A percentile compares a stretch with the other conserved stretches of the same genome.
phyloP scores from a whole-genome alignment of 2,329 filamentous ascomycete genomes.

The Sclerotinia nivalis region DNA sequence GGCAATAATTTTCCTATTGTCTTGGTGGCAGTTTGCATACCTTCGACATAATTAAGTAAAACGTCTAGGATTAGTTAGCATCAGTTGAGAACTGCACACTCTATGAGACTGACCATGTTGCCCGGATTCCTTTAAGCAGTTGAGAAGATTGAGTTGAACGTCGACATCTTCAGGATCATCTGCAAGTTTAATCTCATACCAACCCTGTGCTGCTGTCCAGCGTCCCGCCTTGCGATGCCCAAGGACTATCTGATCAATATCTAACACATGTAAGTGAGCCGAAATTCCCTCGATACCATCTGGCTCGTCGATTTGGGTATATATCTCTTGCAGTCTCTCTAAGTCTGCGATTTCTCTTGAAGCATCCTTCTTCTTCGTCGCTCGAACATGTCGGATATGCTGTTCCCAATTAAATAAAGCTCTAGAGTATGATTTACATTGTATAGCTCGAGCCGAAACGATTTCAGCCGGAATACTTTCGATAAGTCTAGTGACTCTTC shows the following conservation, averaged over 20 bases:
- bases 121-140: slow-evolving; percentile 90
- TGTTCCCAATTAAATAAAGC: slow-evolving; percentile 95
- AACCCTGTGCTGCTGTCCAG: slow-evolving; percentile 93
- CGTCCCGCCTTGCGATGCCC: slow-evolving; percentile 90
- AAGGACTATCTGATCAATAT: slow-evolving; percentile 89
- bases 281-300: slow-evolving; percentile 96
- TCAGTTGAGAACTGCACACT: neutral
- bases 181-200: slow-evolving; percentile 90
- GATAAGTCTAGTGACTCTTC: slow-evolving; percentile 71
- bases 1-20: slow-evolving; percentile 68
- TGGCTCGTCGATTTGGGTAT: slow-evolving; percentile 95
- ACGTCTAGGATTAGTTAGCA: slow-evolving; percentile 58
- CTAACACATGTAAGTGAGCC: slow-evolving; percentile 79
- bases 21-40: slow-evolving; percentile 56
- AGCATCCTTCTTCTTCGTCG: slow-evolving; percentile 25
- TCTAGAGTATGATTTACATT: slow-evolving; percentile 89
- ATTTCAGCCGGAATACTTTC: slow-evolving; percentile 67
- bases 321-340: slow-evolving; percentile 85
- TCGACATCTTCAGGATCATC: slow-evolving; percentile 76
- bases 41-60: slow-evolving; percentile 82
- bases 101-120: slow-evolving; percentile 69
- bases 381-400: slow-evolving; percentile 63
- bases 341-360: slow-evolving; percentile 64
- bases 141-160: slow-evolving; percentile 78
- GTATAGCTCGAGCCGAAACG: slow-evolving; percentile 82